Base-by-base conservation (phyloP, 2,329 filamentous ascomycete genomes). In the Sporothrix protearum region DNA sequence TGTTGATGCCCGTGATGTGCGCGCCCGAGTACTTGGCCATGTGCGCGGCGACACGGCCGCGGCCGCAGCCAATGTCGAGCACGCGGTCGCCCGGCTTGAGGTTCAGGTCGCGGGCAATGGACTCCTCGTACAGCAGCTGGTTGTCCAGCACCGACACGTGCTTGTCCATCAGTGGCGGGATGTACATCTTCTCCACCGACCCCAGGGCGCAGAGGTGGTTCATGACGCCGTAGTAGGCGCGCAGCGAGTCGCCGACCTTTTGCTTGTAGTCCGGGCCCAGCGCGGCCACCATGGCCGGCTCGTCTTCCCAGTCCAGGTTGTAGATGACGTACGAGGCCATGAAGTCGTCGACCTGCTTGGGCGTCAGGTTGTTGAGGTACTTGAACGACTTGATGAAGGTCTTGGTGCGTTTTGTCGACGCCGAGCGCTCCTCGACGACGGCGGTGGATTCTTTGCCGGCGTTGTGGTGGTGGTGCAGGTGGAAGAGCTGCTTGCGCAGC, bases 161-260 rank as follows among this genome's bases (percentile, higher is more conserved):
- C 75, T 80, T 81, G 77, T 85, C 84, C 83, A 86, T 85, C 68
- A 84, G 80, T 1, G 85, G 85, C 14, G 85, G 85, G 70, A 86
- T 86, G 76, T 86, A 87, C 85, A 87, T 87, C 78, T 86, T 86
- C 76, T 86, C 85, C n/a, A 86, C 84, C 57, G 85, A 83, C 45
- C 85, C 85, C 12, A 86, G 80, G 33, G 84, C 85, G 76, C 85
- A 87, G 12, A 87, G 81, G 71, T 86, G 85, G 76, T 87, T 86
- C 42, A 86, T 78, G 16, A 86, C 83, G 39, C 84, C 84, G 73
- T 87, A 87, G 76, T 87, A 87, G 12, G 84, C 77, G 68, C 81
- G 81, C 69, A 87, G 81, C 71, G 84, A 85, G 73, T 84, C 83
- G 71, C 85, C 85, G 16, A 86, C 84, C 53, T 82, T 83, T 53